Percentiles rank a stretch among this genome's conserved stretches.
Evolutionary conservation across 345 rosid genomes (phyloP).

Genomic region (Populus pruinosa): DNA sequence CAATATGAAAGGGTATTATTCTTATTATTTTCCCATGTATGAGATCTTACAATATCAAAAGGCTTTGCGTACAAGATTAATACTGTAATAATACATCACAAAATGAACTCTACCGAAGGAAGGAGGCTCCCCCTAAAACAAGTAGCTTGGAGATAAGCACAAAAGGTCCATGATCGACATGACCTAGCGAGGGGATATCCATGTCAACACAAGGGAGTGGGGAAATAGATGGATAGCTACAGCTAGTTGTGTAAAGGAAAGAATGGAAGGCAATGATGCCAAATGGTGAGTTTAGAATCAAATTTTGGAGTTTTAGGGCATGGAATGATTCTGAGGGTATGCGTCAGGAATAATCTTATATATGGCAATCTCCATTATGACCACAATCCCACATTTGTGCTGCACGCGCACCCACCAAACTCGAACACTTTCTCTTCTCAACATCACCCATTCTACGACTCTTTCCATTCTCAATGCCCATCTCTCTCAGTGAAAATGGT

Average conservation of each 20-base stretch:
- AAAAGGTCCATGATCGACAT: neutral
- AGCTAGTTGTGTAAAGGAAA: neutral
- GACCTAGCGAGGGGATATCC: neutral
- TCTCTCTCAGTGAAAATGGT: constrained; percentile 20
- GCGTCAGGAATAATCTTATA: constrained; percentile 30
- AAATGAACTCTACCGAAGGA: constrained; percentile 9
- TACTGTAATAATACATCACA: constrained; percentile 20
- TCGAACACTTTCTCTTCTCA: constrained; percentile 16
- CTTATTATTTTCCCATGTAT: no score
- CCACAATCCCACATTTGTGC: constrained; percentile 56
- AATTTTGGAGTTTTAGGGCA: constrained; percentile 15
- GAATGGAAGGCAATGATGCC: constrained; percentile 28
- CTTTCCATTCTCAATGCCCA: neutral
- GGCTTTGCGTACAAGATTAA: constrained; percentile 25
- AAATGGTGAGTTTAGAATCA: constrained; percentile 37
- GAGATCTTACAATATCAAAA: neutral
- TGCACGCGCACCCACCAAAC: constrained; percentile 82
- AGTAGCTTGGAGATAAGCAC: neutral
- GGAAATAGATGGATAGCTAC: neutral
- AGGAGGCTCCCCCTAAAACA: neutral
- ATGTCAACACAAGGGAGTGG: neutral
- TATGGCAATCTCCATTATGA: constrained; percentile 45
- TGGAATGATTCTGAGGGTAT: constrained; percentile 23
- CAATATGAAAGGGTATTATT: no score
- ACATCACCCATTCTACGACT: neutral